These are phyloP conservation scores for Stylonectria norvegica DNA, from an alignment of 2,329 filamentous ascomycete genomes.

Conservation along the genomic window DNA sequence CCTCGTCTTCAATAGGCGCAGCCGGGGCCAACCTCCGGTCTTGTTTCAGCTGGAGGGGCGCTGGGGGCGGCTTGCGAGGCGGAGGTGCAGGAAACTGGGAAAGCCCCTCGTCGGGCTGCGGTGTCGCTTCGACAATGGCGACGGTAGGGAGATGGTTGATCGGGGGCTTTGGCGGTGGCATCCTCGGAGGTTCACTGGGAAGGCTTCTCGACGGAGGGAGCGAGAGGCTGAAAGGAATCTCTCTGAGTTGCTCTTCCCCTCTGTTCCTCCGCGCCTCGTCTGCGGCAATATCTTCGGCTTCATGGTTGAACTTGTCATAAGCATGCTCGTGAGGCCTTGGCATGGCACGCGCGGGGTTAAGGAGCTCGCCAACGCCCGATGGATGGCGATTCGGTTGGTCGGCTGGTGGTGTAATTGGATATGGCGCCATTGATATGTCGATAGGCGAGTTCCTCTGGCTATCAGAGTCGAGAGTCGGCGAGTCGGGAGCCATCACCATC, in stretches of 20 bases:
- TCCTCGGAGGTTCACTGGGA: slow-evolving; percentile 49
- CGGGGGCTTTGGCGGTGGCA: slow-evolving; percentile 52
- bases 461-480: slow-evolving; percentile 49
- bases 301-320: slow-evolving; percentile 53
- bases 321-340: slow-evolving; percentile 60
- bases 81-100: slow-evolving; percentile 57
- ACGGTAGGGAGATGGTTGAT: slow-evolving; percentile 36
- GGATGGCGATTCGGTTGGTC: slow-evolving; percentile 41
- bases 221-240: slow-evolving; percentile 49
- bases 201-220: slow-evolving; percentile 56
- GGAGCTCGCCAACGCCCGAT: slow-evolving; percentile 47
- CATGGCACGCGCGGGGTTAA: slow-evolving; percentile 58
- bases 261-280: slow-evolving; percentile 45
- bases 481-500: slow-evolving; percentile 35
- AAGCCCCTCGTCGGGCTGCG: slow-evolving; percentile 43
- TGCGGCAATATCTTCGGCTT: slow-evolving; percentile 48
- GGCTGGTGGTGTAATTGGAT: slow-evolving; percentile 62
- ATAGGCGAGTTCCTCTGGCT: slow-evolving; percentile 56
- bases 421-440: slow-evolving; percentile 57
- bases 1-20: slow-evolving; percentile 50
- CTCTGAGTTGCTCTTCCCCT: slow-evolving; percentile 40
- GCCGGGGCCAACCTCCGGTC: slow-evolving; percentile 21
- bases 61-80: slow-evolving; percentile 77
- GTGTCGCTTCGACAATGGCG: slow-evolving; percentile 42
- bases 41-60: slow-evolving; percentile 67